Base-by-base conservation (phyloP, 1,139 yeast genomes). In the Candida frijolesensis region DNA sequence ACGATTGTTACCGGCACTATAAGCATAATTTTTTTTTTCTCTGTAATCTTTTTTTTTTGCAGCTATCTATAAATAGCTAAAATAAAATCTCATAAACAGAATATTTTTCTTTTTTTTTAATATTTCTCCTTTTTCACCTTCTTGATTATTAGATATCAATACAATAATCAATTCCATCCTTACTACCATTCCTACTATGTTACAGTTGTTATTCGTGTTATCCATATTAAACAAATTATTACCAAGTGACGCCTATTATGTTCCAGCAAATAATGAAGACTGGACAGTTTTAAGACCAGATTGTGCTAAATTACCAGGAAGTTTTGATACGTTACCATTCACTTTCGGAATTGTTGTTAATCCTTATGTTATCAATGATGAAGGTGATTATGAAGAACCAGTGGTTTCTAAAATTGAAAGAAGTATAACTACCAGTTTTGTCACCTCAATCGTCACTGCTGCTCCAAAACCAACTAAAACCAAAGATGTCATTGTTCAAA, bases 331-430 rank as follows among this genome's bases (percentile, higher is more conserved):
- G 8, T 60, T 71, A 39, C 73, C 71, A 2, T 72, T 67, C 49
- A 52, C 58, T 7, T 71, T 72, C 58, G 77, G 77, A 1, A 57
- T 72, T 44, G 70, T 68, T 30, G 76, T 71, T n/a, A 64, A 61
- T 42, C 68, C 69, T 1, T 61, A 57, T 48, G 49, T 49, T 6
- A 40, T 58, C 7, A 59, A 60, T 45, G 62, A 58, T 22, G 58
- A 57, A 9, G 63, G 64, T 5, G 61, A 57, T 30, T 56, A 51
- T 32, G 48, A 49, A 45, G 57, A 55, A 49, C 60, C 60, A 1
- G 45, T 48, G 32, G 38, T 48, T 35, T 45, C 57, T 12, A 51
- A 51, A 12, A 48, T 59, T 46, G 57, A 57, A 16, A 57, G 65
- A 49, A 54, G 60, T 2, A 29, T 57, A 18, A 64, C 67, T 11